Percentiles rank a stretch among this genome's conserved stretches.
Conservation (phyloP, 139 green algal genomes). For the Coelastrella sp. region DNA sequence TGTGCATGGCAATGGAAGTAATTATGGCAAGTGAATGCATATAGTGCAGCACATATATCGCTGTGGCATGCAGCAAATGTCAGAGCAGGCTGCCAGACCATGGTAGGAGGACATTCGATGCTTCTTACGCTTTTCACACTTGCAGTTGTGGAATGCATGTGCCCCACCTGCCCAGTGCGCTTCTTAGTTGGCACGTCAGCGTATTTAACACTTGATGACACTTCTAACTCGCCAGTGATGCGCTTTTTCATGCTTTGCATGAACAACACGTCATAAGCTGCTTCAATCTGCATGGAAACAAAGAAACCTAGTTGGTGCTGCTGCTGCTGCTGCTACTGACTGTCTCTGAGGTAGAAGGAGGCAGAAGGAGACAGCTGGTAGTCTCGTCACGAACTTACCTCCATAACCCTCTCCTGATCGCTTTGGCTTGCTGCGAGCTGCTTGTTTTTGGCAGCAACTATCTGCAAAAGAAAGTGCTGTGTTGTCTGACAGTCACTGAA, state of each 20-base stretch:
- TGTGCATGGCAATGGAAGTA: no score
- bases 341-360: not conserved
- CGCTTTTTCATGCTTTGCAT: slow-evolving; percentile 83
- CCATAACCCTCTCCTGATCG: slow-evolving; percentile 45
- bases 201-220: slow-evolving; percentile 64
- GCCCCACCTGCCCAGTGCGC: not conserved
- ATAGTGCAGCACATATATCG: no score
- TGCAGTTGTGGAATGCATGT: not conserved
- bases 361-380: no score
- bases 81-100: no score
- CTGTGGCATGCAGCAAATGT: no score
- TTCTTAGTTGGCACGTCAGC: slow-evolving; percentile 56
- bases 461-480: slow-evolving; percentile 58
- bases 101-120: no score
- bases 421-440: slow-evolving; percentile 47
- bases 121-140: no score
- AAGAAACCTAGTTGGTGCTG: not conserved
- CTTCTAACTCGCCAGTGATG: slow-evolving; percentile 63
- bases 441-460: slow-evolving; percentile 73
- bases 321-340: not conserved
- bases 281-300: slow-evolving; percentile 64
- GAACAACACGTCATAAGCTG: slow-evolving; percentile 83
- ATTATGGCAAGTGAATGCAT: no score
- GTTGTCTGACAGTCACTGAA: not conserved
- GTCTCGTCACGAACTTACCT: slow-evolving; percentile 25